Base-by-base conservation (phyloP, 2,329 filamentous ascomycete genomes). In the Fusarium mundagurra region DNA sequence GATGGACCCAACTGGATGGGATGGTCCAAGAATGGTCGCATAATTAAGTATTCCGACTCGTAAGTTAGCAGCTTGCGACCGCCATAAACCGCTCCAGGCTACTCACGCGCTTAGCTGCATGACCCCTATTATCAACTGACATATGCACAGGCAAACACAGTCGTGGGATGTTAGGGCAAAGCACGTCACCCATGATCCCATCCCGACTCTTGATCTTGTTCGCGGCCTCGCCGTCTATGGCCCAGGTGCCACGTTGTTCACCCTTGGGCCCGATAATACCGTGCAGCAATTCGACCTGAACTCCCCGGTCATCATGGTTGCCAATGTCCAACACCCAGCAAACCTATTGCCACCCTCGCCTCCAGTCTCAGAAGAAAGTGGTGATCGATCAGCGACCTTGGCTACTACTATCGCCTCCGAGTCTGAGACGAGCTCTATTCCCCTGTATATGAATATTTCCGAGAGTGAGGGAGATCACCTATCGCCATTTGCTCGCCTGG, bases 11-110 rank as follows among this genome's bases (percentile, higher is more conserved):
- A 97, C 81, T 99, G 96, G 96, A 95, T 98, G 87, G 93, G 92
- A n/a, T 99, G 96, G 96, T 98, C 96, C 0, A 98, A 98, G 85
- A 98, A 98, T 84, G 96, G 96, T 45, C 93, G 95, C 75, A 95
- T 99, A 74, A 91, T 99, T 73, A 96, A 99, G 83, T 95, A 92
- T 83, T 93, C 93, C 9, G 94, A 98, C 83, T 91, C 92, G 95
- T 98, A 87, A 85, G 94, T 90, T 38, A 29, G 64, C 53, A 41
- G 20, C 58, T 60, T 71, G 36, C 72, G 61, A 71, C 70, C 67
- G 66, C 60, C 67, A 73, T 59, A 73, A 69, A 68, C 64, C 71
- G 73, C 78, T 78, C 76, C 72, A 70, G 55, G 72, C 73, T 83
- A 86, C 80, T 83, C 86, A 85, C 85, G 85, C 86, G 33, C 84